Base-by-base conservation (phyloP, 495 filamentous ascomycete genomes). In the Neurospora sp. region DNA sequence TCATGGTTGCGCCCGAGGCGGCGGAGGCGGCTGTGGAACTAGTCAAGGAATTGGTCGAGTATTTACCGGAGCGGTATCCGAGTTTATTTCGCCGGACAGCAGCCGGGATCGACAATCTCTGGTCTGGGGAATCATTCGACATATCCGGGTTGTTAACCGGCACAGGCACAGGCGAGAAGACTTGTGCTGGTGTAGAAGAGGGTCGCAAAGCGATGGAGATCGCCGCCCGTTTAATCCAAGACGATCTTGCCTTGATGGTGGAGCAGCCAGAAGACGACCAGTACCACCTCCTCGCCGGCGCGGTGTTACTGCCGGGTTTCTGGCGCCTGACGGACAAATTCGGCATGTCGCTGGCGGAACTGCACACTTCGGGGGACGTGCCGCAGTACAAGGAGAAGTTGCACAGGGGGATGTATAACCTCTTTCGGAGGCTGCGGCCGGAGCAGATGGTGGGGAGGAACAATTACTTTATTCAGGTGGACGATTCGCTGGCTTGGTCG, bases 211-310 rank as follows among this genome's bases (percentile, higher is more conserved):
- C 93, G 9, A 96, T 97, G 91, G 84, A 86, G 71, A 94, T 87
- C 78, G 86, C 84, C 69, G 89, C 89, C 6, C 88, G 93, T 12
- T 85, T 96, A 41, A 83, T 93, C 27, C 94, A 97, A 83, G 94
- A 97, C 78, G 94, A 96, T 77, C 82, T 97, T 1, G 93, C 93
- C 1, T 86, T 97, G 31, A 97, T 97, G 94, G 85, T 97, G 76
- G 92, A 96, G 79, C 85, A 83, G 3, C 42, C 42, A 9, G 42
- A 83, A 2, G 92, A 97, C 76, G 91, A 92, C 35, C 89, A 95
- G 79, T 97, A 97, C 82, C 93, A 94, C 80, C 88, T 96, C 2
- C 85, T 93, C 1, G 92, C 93, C 3, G 94, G 93, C 14, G 86
- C 90, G 7, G 90, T 96, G 70, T 84, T 97, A 10, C 85, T 97